Base-by-base conservation (phyloP, 2,329 filamentous ascomycete genomes). In the Aspergillus bombycis region DNA sequence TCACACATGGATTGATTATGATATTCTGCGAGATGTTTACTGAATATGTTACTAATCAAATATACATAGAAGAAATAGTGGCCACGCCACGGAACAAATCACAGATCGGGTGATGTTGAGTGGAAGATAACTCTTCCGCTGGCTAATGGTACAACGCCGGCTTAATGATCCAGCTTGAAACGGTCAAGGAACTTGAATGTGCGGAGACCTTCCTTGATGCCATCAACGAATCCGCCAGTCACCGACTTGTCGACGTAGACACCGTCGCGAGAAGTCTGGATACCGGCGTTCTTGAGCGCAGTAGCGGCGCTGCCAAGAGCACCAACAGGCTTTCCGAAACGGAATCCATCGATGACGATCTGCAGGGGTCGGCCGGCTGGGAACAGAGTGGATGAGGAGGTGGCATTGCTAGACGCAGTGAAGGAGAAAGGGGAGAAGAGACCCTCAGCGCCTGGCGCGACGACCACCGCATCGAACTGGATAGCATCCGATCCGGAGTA, bases 281-380 rank as follows among this genome's bases (percentile, higher is more conserved):
- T 83, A 1, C 82, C 83, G 0, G 81, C 81, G 14, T 74, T 75
- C 1, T 73, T 66, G 7, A 86, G 75, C 4, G 81, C 75, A 23
- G 62, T 59, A n/a, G 68, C 77, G 0, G 76, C 77, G 14, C 71
- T 75, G 1, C 88, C 89, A 1, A 91, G 67, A 32, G 85, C 86
- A 16, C 81, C 89, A 28, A 92, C 79, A 0, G 90, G 88, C 81
- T 93, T 93, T 4, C 89, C 90, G 81, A 88, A 92, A 28, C 85
- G 80, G 78, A 87, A 92, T 0, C 83, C 86, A 70, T 89, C 85
- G 19, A 81, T 73, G 21, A 91, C 74, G 57, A 92, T 89, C 78
- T 90, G 84, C 2, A 83, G 75, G 0, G 90, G 90, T 0, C 89
- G 82, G 1, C 86, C 86, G 2, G 84, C 79, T 0, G 90, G 90